A percentile compares a stretch with the other conserved stretches of the same genome.
phyloP scores from a whole-genome alignment of 2,329 filamentous ascomycete species.

The Ilyonectria robusta region DNA sequence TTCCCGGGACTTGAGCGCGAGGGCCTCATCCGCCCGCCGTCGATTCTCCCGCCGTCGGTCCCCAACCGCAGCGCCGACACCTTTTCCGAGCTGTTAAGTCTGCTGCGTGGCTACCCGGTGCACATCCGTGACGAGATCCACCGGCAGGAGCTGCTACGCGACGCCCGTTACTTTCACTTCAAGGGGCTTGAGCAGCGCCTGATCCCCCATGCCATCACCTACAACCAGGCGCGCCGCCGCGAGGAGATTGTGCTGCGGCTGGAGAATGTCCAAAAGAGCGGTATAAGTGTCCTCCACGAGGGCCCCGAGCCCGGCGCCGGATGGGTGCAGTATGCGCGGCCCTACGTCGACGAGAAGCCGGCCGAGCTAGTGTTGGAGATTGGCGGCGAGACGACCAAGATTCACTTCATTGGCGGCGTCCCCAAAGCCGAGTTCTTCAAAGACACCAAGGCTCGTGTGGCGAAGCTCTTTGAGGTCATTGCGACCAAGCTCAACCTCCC shows the following conservation, averaged over 20 bases:
- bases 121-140: slow-evolving; percentile 83
- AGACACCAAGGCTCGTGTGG: slow-evolving; percentile 77
- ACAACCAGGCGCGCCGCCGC: slow-evolving; percentile 77
- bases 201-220: slow-evolving; percentile 81
- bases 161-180: slow-evolving; percentile 94
- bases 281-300: slow-evolving; percentile 74
- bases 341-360: slow-evolving; percentile 83
- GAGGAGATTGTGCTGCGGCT: slow-evolving; percentile 85
- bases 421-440: slow-evolving; percentile 80
- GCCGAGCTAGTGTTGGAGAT: slow-evolving; percentile 87
- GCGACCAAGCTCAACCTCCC: slow-evolving; percentile 83
- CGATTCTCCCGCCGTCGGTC: slow-evolving; percentile 86
- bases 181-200: slow-evolving; percentile 91
- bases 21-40: slow-evolving; percentile 86
- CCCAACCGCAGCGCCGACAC: slow-evolving; percentile 86
- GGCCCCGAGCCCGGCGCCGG: slow-evolving; percentile 49
- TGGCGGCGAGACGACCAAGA: slow-evolving; percentile 73
- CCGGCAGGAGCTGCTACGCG: slow-evolving; percentile 81
- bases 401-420: slow-evolving; percentile 61
- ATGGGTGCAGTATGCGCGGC: slow-evolving; percentile 85
- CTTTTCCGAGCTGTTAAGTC: slow-evolving; percentile 85
- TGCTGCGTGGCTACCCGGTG: slow-evolving; percentile 87
- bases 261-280: slow-evolving; percentile 90
- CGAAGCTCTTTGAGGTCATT: slow-evolving; percentile 84
- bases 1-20: slow-evolving; percentile 89